Base-by-base conservation (phyloP, 805 yeast species). In the Komagataella mondaviorum region DNA sequence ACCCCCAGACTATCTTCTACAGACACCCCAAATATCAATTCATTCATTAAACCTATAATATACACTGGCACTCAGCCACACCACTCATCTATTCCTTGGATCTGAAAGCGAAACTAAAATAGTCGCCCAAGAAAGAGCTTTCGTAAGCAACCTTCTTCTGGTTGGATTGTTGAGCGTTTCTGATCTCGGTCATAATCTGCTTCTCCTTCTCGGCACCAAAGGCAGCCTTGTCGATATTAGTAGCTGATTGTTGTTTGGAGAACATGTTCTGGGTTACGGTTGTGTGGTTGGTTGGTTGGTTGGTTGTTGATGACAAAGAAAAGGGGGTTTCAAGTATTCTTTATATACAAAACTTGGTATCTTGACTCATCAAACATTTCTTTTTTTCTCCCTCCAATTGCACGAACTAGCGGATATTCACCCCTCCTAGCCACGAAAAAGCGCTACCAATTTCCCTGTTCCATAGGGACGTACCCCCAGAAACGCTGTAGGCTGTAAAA, bases 201-300 rank as follows among this genome's bases (percentile, higher is more conserved):
- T 64, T 64, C 56, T 66, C 70, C 63, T 66, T 66, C 59, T 66
- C 70, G 54, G 70, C 70, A 56, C 70, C 70, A 54, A 56, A 66
- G 57, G 63, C 14, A 14, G 39, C 39, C 12, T 30, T 30, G 39
- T 30, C 39, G 12, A 30, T 14, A 14, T 12, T 14, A 10, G 39
- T 10, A 30, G 39, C 14, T 10, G 39, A 30, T 30, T 12, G 39
- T 30, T 30, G 39, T 14, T 30, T 30, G 14, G 39, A 30, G n/a
- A 30, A 30, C 39, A 30, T 30, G 14, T 30, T 30, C 20, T 30
- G 39, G 5, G 10, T 30, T 30, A 30, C 8, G 14, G 4, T 30
- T 30, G 14, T 8, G 39, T 30, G 39, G 39, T 30, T 30, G 14
- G n/a, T 10, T 30, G 20, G 20, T 18, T 18, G 20, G 20, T 20